Evolutionary conservation across 306 rosid genomes (phyloP).

Genomic region (Begonia masoniana): DNA sequence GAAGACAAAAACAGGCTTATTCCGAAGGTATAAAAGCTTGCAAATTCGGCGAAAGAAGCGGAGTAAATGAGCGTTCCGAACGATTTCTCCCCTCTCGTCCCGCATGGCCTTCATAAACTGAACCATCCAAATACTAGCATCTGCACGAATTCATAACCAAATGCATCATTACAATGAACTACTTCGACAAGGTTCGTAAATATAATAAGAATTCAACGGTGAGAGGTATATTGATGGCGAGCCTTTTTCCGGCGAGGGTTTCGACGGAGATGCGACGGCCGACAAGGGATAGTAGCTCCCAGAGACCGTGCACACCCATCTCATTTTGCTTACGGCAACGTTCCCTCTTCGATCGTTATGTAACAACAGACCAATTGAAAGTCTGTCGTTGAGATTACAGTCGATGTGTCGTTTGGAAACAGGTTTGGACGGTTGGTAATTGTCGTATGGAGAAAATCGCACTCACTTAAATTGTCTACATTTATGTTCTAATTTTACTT

Average conservation of each 20-base stretch:
- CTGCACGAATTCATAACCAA: conserved; percentile 16
- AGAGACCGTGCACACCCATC: conserved; percentile 96
- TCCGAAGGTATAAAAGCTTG: conserved; percentile 70
- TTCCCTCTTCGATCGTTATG: conserved; percentile 12
- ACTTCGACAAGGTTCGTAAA: neutral
- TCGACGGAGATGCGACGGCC: conserved; percentile 98
- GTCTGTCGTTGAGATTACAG: too few relatives aligned
- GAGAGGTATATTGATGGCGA: conserved; percentile 55
- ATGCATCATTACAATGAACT: neutral
- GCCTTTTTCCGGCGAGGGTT: conserved; percentile 68
- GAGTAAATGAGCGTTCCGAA: conserved; percentile 76
- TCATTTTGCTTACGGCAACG: conserved; percentile 4
- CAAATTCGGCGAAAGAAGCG: conserved; percentile 96
- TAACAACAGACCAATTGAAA: too few relatives aligned
- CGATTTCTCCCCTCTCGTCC: conserved; percentile 87
- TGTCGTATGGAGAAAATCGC: too few relatives aligned
- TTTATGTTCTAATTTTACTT: too few relatives aligned
- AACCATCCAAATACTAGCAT: conserved; percentile 97
- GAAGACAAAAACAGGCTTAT: conserved; percentile 78
- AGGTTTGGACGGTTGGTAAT: too few relatives aligned
- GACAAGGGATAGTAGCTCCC: conserved; percentile 87
- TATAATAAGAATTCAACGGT: conserved; percentile 1
- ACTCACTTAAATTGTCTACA: too few relatives aligned
- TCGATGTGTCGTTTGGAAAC: too few relatives aligned
- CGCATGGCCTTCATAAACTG: conserved; percentile 97